These are phyloP conservation scores for Biscogniauxia marginata DNA, from an alignment of 2,329 filamentous ascomycete species.

Conservation along the genomic window DNA sequence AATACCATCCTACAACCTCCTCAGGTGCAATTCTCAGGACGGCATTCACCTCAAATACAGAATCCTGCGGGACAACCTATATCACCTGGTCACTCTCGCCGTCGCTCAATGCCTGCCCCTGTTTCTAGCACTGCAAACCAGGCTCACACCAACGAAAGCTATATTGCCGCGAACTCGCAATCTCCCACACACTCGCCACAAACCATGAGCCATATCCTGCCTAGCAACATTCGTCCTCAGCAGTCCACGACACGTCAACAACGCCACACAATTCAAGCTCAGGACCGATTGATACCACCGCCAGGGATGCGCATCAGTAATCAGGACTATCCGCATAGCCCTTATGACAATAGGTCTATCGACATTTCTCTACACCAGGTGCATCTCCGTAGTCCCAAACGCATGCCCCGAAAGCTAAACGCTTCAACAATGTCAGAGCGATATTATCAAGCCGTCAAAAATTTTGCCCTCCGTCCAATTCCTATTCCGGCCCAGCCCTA, in stretches of 20 bases:
- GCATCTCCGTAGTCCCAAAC: constrained; percentile 47
- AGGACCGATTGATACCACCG: constrained; percentile 24
- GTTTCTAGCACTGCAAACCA: not conserved
- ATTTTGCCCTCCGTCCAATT: constrained; percentile 49
- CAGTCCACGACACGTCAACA: not conserved
- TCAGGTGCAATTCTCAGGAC: not conserved
- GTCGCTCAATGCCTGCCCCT: not conserved
- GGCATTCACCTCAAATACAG: constrained; percentile 8
- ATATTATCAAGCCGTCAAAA: constrained; percentile 58
- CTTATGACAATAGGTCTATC: constrained; percentile 42
- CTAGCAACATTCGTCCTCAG: constrained; percentile 1
- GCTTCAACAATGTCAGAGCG: constrained; percentile 27
- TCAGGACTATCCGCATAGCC: constrained; percentile 41
- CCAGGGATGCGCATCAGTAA: constrained; percentile 19
- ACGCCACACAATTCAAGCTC: not conserved
- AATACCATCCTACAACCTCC: not conserved
- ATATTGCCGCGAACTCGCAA: not conserved
- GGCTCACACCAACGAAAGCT: not conserved
- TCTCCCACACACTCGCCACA: not conserved
- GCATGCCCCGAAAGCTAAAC: constrained; percentile 32
- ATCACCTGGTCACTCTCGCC: not conserved
- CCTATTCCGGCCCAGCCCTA: constrained; percentile 34
- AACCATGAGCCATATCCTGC: constrained; percentile 3
- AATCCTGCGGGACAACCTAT: not conserved
- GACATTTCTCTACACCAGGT: constrained; percentile 46